phyloP scores from a whole-genome alignment of 164 flowering plant genomes.

The Santalum album region DNA sequence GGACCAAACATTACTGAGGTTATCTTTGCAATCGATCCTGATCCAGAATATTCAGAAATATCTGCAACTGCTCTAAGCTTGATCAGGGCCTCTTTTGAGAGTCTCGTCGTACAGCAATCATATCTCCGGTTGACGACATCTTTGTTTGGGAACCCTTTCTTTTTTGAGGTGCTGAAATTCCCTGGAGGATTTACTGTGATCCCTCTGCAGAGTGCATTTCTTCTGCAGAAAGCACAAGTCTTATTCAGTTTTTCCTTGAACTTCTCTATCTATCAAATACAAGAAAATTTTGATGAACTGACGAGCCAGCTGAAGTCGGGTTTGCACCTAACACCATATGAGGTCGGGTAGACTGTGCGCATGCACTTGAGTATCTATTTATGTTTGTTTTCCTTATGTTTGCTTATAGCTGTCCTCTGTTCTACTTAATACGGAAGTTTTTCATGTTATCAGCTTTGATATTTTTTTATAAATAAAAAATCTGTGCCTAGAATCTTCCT shows the following conservation, averaged over 20 bases:
- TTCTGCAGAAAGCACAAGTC: conserved; percentile 64
- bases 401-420: no score
- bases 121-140: conserved; percentile 41
- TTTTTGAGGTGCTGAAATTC: conserved; percentile 78
- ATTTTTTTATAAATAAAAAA: no score
- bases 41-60: conserved; percentile 23
- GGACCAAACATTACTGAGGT: conserved; percentile 51
- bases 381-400: background rate
- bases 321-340: conserved; percentile 48
- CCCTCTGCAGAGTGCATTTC: conserved; percentile 65
- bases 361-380: conserved; percentile 6
- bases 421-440: no score
- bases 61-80: conserved; percentile 44
- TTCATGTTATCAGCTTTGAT: no score
- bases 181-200: conserved; percentile 68
- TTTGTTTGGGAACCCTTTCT: conserved; percentile 62
- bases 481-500: no score
- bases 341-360: no score
- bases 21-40: conserved; percentile 69
- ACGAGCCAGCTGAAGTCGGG: conserved; percentile 53
- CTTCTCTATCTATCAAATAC: conserved; percentile 64
- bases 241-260: conserved; percentile 68
- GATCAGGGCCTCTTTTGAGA: conserved; percentile 39
- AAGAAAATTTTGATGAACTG: conserved; percentile 45
- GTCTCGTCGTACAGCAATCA: conserved; percentile 35